Base-by-base conservation (phyloP, 2,329 filamentous ascomycete genomes). In the Fusarium drepaniforme region DNA sequence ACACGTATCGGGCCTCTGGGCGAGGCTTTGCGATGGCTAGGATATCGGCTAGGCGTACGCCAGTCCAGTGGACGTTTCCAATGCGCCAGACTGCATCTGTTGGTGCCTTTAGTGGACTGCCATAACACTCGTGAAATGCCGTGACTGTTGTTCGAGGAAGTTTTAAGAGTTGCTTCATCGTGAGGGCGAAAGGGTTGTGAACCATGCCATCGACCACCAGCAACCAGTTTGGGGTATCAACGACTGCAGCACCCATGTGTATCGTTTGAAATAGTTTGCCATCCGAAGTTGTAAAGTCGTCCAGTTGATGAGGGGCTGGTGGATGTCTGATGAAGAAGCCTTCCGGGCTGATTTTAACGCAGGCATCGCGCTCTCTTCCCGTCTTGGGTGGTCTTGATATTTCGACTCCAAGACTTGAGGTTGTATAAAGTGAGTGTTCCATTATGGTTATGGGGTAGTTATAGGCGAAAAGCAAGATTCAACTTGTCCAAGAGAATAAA, bases 341-440 rank as follows among this genome's bases (percentile, higher is more conserved):
- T 16, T 46, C 15, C 0, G 69, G 69, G 11, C 59, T 1, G 5
- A 71, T 67, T 12, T 58, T 16, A 23, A 46, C 3, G 33, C 69
- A 71, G 2, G 69, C 67, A 1, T 62, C 18, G 16, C 65, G 46
- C 30, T 73, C 68, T 8, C 7, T 16, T 40, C 15, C 30, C 1
- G 6, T 13, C 2, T 16, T 9, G 33, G 42, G 44, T n/a, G 13
- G 62, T 4, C 63, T 57, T 18, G 75, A 66, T 3, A 79, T 76
- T 61, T 72, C 76, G 3, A 85, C 85, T 6, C 23, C 56, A 40
- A 40, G 16, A 25, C 1, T 13, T 7, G 56, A 8, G 6, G 35
- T 5, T 8, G 8, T 25, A 7, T 3, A 16, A 7, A 37, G 8
- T 13, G 21, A 16, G 12, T 15, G 21, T 25, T 58, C 35, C 56